Evolutionary conservation across 495 filamentous ascomycete genomes (phyloP).

Genomic region (Tuber umbilicatum): DNA sequence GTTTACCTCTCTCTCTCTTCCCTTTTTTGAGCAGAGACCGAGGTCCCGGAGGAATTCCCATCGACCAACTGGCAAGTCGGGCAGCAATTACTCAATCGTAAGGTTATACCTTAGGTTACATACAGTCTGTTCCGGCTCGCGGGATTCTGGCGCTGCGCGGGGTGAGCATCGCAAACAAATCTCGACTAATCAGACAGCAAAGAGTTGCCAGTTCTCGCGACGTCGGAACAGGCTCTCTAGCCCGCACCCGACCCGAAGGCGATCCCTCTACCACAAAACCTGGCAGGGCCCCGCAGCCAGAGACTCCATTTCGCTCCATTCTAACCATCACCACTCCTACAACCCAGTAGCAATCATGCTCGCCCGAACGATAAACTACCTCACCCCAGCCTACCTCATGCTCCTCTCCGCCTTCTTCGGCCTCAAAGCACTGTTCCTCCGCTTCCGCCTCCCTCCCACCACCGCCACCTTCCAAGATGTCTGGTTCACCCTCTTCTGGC

Average conservation of each 20-base stretch:
- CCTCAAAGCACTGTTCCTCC: neutral
- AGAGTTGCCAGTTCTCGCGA: neutral
- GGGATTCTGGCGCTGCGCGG: too few relatives aligned
- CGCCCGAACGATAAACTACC: neutral
- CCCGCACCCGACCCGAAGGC: neutral
- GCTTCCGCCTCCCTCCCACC: neutral
- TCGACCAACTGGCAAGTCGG: neutral
- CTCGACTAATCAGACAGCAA: neutral
- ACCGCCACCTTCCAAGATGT: slow-evolving; percentile 41
- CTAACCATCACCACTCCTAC: neutral
- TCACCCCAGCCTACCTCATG: neutral
- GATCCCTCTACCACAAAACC: neutral
- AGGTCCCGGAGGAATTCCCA: neutral
- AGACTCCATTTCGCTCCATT: neutral
- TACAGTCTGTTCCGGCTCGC: neutral
- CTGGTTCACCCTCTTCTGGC: slow-evolving; percentile 60
- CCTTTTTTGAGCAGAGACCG: neutral
- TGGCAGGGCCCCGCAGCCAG: neutral
- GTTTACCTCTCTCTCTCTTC: neutral
- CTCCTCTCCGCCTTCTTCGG: neutral
- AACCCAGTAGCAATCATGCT: neutral
- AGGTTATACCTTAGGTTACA: neutral
- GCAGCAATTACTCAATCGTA: neutral
- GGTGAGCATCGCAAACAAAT: neutral
- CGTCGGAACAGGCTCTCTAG: neutral